Percentiles rank a stretch among this genome's conserved stretches.
Evolutionary conservation across 1,139 yeast genomes (phyloP).

Genomic region (Suhomyces bokatorum): DNA sequence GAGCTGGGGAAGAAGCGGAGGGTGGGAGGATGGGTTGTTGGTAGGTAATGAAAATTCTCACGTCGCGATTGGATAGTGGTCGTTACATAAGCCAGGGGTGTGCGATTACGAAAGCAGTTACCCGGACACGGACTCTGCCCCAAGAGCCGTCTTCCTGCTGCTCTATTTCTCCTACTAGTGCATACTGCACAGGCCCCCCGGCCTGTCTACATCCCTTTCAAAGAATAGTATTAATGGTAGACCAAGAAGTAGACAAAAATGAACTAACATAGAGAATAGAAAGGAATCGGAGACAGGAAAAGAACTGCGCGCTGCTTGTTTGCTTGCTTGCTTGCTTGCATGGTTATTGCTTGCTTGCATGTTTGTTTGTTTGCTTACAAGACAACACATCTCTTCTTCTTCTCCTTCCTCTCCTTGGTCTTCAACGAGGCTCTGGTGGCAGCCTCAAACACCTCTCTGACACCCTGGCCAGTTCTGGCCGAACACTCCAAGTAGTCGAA

Average conservation of each 20-base stretch:
- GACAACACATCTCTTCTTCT: constrained; percentile 58
- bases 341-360: too few species aligned
- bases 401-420: constrained; percentile 58
- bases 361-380: too few species aligned
- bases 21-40: not conserved
- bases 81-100: constrained; percentile 10
- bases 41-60: constrained; percentile 12
- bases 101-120: not conserved
- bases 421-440: constrained; percentile 87
- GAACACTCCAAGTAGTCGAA: constrained; percentile 88
- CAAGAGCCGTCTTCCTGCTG: too few species aligned
- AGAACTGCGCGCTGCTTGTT: not conserved
- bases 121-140: too few species aligned
- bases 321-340: too few species aligned
- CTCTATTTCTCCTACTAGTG: too few species aligned
- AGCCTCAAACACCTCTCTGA: constrained; percentile 86
- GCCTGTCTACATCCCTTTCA: not conserved
- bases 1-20: constrained; percentile 1
- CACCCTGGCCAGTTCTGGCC: constrained; percentile 88
- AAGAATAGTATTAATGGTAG: constrained; percentile 13
- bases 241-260: constrained; percentile 11
- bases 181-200: constrained; percentile 1
- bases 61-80: constrained; percentile 11
- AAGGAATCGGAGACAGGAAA: constrained; percentile 8
- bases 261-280: constrained; percentile 11